These are phyloP conservation scores for Moricandia moricandioides DNA, from an alignment of 345 rosid genomes.

Conservation along the genomic window DNA sequence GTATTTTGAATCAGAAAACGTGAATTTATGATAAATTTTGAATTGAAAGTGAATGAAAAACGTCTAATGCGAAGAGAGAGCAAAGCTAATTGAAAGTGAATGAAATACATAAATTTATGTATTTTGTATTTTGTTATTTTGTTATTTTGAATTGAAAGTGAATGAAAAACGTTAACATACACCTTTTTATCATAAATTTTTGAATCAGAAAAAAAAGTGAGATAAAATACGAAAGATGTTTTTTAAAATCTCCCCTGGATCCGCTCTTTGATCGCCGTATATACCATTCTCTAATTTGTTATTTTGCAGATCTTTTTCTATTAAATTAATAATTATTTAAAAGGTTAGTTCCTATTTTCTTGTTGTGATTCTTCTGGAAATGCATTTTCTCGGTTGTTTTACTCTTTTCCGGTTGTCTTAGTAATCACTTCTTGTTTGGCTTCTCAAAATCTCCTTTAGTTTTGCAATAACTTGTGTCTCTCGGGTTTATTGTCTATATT, in stretches of 20 bases:
- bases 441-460: background rate
- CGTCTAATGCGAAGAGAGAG: too few relatives aligned
- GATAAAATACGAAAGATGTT: background rate
- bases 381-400: background rate
- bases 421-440: slow-evolving; percentile 2
- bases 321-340: background rate
- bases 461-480: slow-evolving; percentile 4
- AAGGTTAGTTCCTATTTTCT: slow-evolving; percentile 16
- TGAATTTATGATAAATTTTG: too few relatives aligned
- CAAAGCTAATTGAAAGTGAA: too few relatives aligned
- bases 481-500: background rate
- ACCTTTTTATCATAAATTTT: too few relatives aligned
- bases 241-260: slow-evolving; percentile 18
- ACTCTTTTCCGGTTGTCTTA: background rate
- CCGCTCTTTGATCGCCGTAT: background rate
- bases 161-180: too few relatives aligned
- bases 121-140: too few relatives aligned
- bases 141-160: too few relatives aligned
- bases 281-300: background rate
- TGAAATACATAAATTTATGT: too few relatives aligned
- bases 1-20: too few relatives aligned
- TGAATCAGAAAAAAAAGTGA: background rate
- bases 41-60: too few relatives aligned
- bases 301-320: background rate
- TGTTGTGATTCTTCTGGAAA: background rate